Percentiles rank a stretch among this genome's conserved stretches.
These are phyloP conservation scores for Fusarium sp. DNA, from an alignment of 2,329 filamentous ascomycete species.

Conservation along the genomic window DNA sequence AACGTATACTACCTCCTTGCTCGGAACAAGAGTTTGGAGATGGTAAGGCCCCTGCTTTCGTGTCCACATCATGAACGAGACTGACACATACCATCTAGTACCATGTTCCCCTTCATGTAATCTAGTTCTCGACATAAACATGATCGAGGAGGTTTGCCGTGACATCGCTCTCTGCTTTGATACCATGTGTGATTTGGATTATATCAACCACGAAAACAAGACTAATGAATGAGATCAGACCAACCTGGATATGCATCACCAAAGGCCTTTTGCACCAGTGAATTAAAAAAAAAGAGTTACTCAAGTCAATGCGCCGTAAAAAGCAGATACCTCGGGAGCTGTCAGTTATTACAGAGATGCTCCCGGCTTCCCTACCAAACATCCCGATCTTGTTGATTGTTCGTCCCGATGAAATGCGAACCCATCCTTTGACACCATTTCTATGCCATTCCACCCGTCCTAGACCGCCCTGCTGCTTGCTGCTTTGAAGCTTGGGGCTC, in stretches of 20 bases:
- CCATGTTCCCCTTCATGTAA: slow-evolving; percentile 40
- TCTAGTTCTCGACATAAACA: slow-evolving; percentile 7
- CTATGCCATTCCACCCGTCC: slow-evolving; percentile 39
- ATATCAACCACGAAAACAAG: neutral
- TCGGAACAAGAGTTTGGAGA: slow-evolving; percentile 44
- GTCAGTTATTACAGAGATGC: slow-evolving; percentile 29
- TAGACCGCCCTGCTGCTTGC: slow-evolving; percentile 12
- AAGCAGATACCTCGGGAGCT: slow-evolving; percentile 36
- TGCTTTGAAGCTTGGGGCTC: slow-evolving; percentile 12
- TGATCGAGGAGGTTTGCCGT: neutral
- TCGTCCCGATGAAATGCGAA: slow-evolving; percentile 44
- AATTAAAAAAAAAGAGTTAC: slow-evolving; percentile 38
- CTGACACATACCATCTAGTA: slow-evolving; percentile 36
- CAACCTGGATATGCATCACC: neutral
- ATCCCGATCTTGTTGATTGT: slow-evolving; percentile 37
- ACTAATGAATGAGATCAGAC: neutral
- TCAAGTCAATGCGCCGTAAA: slow-evolving; percentile 40
- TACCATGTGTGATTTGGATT: neutral
- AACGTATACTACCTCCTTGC: slow-evolving; percentile 47
- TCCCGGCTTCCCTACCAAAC: slow-evolving; percentile 31
- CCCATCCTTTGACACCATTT: slow-evolving; percentile 46
- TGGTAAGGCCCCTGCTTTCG: slow-evolving; percentile 42
- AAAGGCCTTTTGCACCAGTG: slow-evolving; percentile 6
- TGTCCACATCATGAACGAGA: neutral
- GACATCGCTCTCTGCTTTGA: neutral